A percentile compares a stretch with the other conserved stretches of the same genome.
Evolutionary conservation across 139 green algal species (phyloP).

Genomic region (Tetratostichococcus sp.): DNA sequence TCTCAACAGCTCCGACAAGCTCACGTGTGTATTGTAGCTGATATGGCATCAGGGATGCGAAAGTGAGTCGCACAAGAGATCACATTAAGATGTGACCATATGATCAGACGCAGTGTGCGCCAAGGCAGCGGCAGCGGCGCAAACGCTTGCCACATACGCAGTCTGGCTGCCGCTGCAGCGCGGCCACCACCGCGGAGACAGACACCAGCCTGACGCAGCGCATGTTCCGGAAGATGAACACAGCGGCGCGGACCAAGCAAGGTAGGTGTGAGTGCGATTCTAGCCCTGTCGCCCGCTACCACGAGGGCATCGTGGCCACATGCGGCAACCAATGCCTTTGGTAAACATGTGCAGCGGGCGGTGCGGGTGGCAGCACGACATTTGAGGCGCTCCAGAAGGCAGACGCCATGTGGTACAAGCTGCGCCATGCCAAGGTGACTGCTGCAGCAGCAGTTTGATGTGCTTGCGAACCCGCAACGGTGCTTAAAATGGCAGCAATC

Average conservation of each 20-base stretch:
- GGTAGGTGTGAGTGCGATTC: not conserved
- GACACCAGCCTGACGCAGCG: not conserved
- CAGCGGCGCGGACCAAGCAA: not conserved
- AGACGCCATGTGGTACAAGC: constrained; percentile 61
- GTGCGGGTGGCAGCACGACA: constrained; percentile 70
- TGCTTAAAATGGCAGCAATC: no score
- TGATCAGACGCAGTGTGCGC: no score
- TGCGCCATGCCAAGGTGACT: constrained; percentile 43
- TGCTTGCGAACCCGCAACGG: no score
- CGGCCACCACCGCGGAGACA: not conserved
- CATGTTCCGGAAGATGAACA: not conserved
- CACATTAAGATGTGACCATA: no score
- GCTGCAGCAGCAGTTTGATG: not conserved
- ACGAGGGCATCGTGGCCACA: no score
- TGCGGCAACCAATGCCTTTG: not conserved
- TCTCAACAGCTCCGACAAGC: no score
- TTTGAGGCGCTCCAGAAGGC: constrained; percentile 59
- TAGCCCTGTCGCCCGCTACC: no score
- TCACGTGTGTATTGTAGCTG: no score
- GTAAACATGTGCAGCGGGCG: constrained; percentile 40
- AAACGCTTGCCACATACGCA: not conserved
- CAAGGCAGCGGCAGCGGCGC: no score
- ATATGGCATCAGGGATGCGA: no score
- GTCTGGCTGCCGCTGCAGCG: not conserved
- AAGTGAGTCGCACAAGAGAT: no score